These are phyloP conservation scores for Ampelocalamus luodianensis DNA, from an alignment of 176 grass and related monocot genomes.

Conservation along the genomic window DNA sequence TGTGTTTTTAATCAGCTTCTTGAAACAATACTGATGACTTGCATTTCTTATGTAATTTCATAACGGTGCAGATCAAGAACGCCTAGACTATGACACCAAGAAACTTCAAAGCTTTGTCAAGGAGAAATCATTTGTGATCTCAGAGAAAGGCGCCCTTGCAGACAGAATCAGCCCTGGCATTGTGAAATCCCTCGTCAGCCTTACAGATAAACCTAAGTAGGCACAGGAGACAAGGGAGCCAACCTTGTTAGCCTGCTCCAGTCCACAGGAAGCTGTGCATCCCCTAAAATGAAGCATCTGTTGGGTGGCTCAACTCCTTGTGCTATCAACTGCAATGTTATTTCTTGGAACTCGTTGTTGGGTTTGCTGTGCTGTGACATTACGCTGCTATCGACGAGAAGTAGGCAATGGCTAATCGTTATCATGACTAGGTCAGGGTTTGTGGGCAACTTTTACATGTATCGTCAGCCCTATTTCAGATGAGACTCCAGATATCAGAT, in stretches of 20 bases:
- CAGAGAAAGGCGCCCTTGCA: conserved; percentile 79
- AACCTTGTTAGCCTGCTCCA: background rate
- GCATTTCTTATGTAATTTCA: background rate
- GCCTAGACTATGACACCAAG: conserved; percentile 74
- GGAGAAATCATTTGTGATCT: conserved; percentile 83
- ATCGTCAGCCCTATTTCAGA: background rate
- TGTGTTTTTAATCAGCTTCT: background rate
- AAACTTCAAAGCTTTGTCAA: conserved; percentile 88
- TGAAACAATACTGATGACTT: background rate
- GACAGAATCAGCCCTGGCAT: conserved; percentile 62
- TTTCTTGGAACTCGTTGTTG: background rate
- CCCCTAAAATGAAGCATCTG: too few relatives aligned
- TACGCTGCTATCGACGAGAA: too few relatives aligned
- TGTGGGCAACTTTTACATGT: background rate
- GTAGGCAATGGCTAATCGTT: too few relatives aligned
- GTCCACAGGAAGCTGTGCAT: too few relatives aligned
- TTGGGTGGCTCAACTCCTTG: too few relatives aligned
- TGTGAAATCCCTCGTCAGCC: conserved; percentile 66
- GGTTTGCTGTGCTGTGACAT: background rate
- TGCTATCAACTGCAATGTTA: too few relatives aligned
- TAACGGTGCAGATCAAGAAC: conserved; percentile 68
- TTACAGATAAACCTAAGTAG: conserved; percentile 65
- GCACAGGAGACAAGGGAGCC: background rate
- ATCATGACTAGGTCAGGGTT: too few relatives aligned
- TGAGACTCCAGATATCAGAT: background rate